Base-by-base conservation (phyloP, 768 basidiomycete species). In the Pulveroboletus sp. region DNA sequence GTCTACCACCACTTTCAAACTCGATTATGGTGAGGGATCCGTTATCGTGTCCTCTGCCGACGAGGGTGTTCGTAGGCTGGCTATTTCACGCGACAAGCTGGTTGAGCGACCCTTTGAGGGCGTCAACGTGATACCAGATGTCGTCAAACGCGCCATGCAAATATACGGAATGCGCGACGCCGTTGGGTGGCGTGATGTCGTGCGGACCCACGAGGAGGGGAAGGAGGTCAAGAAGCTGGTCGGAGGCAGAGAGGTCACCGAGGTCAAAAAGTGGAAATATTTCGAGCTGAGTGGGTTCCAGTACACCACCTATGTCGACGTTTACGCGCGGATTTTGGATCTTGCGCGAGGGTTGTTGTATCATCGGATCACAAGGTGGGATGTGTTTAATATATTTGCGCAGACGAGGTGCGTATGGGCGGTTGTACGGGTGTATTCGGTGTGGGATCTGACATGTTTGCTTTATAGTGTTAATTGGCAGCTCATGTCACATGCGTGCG, bases 191-290 rank as follows among this genome's bases (percentile, higher is more conserved):
- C 75, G 96, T 31, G 88, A 90, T 47, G 59, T 93, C 30, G 62
- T 89, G 46, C 64, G 73, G 6, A 72, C 83, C 21, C 74, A 91
- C 63, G 83, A 90, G 60, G 95, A 97, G 70, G 85, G 84, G 66
- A 97, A 96, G 73, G 83, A 92, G 61, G 80, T 97, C 31, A 86
- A 79, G 64, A 94, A 93, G 76, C 72, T 75, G 28, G 82, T 93
- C 38, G 85, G 76, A 5, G 95, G 94, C 30, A 85, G 93, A 67
- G 81, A 92, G 67, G 76, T 84, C 28, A 82, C 70, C 3, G 89
- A 98, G 76, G 89, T 73, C 68, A 99, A 99, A 80, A 90, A 77
- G 49, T 99, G 95, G 95, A 91, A 87, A 65, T 98, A 86, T 71
- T 99, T 91, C 70, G 80, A 93, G 69, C 78, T 98, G 50, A 86